Conservation (phyloP, 1,139 yeast species). For the Chernovozyma aurita region DNA sequence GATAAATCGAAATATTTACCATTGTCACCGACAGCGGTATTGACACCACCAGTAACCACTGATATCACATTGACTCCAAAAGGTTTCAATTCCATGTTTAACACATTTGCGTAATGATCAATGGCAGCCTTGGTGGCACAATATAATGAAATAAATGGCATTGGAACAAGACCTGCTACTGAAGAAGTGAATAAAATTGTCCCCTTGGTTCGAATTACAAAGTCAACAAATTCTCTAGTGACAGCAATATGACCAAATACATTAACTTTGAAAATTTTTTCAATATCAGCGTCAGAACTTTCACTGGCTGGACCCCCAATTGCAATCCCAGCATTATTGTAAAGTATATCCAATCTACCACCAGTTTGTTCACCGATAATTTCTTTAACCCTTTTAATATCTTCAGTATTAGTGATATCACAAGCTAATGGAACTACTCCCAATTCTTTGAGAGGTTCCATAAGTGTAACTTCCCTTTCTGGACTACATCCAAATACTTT, state of each 20-base stretch:
- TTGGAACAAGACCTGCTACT: slow-evolving; percentile 50
- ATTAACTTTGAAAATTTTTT: slow-evolving; percentile 50
- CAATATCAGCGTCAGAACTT: slow-evolving; percentile 43
- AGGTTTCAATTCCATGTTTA: slow-evolving; percentile 57
- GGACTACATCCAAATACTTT: slow-evolving; percentile 18
- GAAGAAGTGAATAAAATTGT: slow-evolving; percentile 62
- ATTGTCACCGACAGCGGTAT: slow-evolving; percentile 52
- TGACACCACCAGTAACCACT: slow-evolving; percentile 60
- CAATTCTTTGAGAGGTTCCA: slow-evolving; percentile 20
- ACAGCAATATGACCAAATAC: slow-evolving; percentile 55
- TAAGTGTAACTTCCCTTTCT: slow-evolving; percentile 11
- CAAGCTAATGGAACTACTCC: slow-evolving; percentile 42
- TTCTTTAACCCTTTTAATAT: slow-evolving; percentile 35
- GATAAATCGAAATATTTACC: slow-evolving; percentile 6
- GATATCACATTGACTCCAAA: slow-evolving; percentile 60
- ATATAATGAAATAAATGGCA: slow-evolving; percentile 61
- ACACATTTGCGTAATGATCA: slow-evolving; percentile 51
- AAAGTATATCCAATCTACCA: slow-evolving; percentile 46
- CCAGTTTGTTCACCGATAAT: slow-evolving; percentile 32
- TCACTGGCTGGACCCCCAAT: slow-evolving; percentile 48
- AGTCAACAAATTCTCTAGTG: slow-evolving; percentile 45
- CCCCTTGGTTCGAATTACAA: slow-evolving; percentile 55
- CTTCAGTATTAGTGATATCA: slow-evolving; percentile 17
- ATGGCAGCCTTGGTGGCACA: slow-evolving; percentile 63
- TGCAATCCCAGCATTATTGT: slow-evolving; percentile 54